phyloP scores from a whole-genome alignment of 192 early-diverging fungal species.

The Paraglomus occultum region DNA sequence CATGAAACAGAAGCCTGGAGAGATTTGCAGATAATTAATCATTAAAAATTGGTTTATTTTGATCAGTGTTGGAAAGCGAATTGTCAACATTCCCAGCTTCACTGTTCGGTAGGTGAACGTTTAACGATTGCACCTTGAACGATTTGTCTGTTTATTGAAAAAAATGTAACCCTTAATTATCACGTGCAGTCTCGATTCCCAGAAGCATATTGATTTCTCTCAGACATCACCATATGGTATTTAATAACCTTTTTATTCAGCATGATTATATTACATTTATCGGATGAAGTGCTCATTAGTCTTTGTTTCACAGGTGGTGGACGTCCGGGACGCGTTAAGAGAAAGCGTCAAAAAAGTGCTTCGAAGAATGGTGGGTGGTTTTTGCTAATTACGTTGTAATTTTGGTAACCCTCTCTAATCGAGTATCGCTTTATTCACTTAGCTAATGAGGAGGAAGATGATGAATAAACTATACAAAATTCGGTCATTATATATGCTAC shows the following conservation, averaged over 20 bases:
- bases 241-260: conserved; percentile 81
- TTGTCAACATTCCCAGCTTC: conserved; percentile 95
- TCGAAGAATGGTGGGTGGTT: conserved; percentile 4
- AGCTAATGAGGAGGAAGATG: conserved; percentile 29
- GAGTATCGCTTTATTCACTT: neutral
- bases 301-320: conserved; percentile 96
- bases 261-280: conserved; percentile 13
- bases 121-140: no score
- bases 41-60: conserved; percentile 25
- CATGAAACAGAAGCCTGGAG: conserved; percentile 27
- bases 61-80: conserved; percentile 88
- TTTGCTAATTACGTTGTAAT: neutral
- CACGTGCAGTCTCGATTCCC: conserved; percentile 45
- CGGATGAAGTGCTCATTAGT: conserved; percentile 74
- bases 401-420: neutral
- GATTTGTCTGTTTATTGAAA: neutral
- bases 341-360: conserved; percentile 68
- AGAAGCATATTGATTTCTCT: conserved; percentile 63
- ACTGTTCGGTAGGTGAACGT: conserved; percentile 78
- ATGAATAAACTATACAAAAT: conserved; percentile 5
- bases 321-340: conserved; percentile 94
- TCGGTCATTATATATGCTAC: no score
- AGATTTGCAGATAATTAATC: conserved; percentile 15
- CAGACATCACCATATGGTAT: conserved; percentile 77
- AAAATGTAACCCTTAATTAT: no score